Evolutionary conservation across 768 basidiomycete genomes (phyloP), one percentile per base, ranked within the genome.

Genomic region (Candolleomyces aberdarensis): DNA sequence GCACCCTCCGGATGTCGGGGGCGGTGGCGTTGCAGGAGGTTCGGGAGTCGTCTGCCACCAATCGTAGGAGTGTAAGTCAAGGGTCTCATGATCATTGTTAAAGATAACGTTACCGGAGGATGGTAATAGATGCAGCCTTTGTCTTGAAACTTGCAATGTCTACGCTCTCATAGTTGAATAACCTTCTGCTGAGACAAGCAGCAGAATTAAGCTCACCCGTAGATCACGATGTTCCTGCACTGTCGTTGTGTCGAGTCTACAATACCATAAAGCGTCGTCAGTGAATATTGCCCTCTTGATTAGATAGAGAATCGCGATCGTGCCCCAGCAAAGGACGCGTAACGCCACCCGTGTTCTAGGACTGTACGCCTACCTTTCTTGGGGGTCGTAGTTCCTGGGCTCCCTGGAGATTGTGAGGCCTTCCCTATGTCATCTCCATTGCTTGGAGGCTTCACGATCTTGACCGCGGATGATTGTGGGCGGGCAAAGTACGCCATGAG

Each of bases 171-270:
- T 53, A 26, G 26, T 26, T 26, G 26, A 26, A 26, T 19, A 60
- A 54, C n/a, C 20, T 13, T 19, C 40, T 19, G 22, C 15, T n/a
- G 15, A 47, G 19, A 19, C 53, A 0, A 17, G 32, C 6, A 31
- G 32, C 14, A 14, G 46, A 31, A 62, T 39, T 10, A 5, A 41
- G 64, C 72, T 64, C 75, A 95, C 94, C 95, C 94, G 70, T 95
- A 91, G 64, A 96, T 95, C 72, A 91, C 78, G 56, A 95, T 86
- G 78, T 97, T 96, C 70, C 91, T 86, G 75, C 94, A 97, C 68
- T 94, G 89, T 57, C 89, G 84, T 71, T 88, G 86, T 14, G 83
- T 80, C 50, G 84, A 79, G 75, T 91, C 89, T 91, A 56, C 5
- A 36, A 6, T 10, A 36, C 36, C 36, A 11, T 11, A 6, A 36